Conservation (phyloP, 306 rosid genomes). For the Begonia fuchsioides region DNA sequence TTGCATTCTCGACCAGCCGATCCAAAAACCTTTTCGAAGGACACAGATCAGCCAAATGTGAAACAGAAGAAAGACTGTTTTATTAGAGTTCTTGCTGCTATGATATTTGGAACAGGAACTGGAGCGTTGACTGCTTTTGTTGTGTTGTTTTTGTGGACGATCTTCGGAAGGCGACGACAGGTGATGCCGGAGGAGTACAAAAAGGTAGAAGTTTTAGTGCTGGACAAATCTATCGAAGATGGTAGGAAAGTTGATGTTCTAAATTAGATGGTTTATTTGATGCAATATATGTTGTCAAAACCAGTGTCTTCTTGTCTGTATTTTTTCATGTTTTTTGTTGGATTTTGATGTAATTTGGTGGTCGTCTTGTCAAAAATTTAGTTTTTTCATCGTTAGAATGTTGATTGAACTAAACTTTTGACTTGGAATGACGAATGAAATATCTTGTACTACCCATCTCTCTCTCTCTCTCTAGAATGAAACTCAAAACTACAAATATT, state of each 20-base stretch:
- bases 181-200: conserved; percentile 89
- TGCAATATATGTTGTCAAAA: conserved; percentile 43
- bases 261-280: conserved; percentile 11
- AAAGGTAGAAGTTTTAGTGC: conserved; percentile 51
- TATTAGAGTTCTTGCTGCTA: conserved; percentile 45
- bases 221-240: conserved; percentile 67
- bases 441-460: no score
- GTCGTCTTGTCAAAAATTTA: conserved; percentile 21
- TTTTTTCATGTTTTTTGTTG: conserved; percentile 32
- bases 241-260: conserved; percentile 47
- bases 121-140: conserved; percentile 77
- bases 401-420: not conserved
- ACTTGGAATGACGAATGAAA: not conserved
- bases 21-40: conserved; percentile 32
- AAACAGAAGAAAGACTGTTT: conserved; percentile 50
- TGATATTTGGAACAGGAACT: conserved; percentile 77
- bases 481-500: no score
- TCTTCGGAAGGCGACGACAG: conserved; percentile 58
- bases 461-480: no score
- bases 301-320: conserved; percentile 28
- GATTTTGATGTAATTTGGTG: conserved; percentile 34
- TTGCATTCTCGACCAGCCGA: conserved; percentile 77
- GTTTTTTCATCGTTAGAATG: conserved; percentile 14
- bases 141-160: conserved; percentile 69
- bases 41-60: conserved; percentile 16